Evolutionary conservation across 2,329 filamentous ascomycete genomes (phyloP).

Genomic region (Dichotomopilus funicola): DNA sequence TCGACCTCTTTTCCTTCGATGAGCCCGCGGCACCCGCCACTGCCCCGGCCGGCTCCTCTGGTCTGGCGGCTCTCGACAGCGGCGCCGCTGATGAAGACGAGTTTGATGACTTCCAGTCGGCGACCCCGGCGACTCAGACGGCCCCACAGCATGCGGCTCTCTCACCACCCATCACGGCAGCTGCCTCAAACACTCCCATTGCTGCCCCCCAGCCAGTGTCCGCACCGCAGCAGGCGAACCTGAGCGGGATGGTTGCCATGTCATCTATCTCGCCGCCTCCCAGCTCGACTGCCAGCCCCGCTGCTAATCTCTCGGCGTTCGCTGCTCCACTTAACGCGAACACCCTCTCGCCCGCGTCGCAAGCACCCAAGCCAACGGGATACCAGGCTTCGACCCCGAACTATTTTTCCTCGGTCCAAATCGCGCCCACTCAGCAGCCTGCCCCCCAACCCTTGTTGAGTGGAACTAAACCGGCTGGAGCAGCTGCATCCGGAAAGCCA

Average conservation of each 20-base stretch:
- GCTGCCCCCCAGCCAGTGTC: slow-evolving; percentile 79
- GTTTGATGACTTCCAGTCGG: slow-evolving; percentile 96
- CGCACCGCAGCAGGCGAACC: slow-evolving; percentile 70
- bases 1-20: slow-evolving; percentile 90
- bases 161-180: slow-evolving; percentile 43
- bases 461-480: slow-evolving; percentile 15
- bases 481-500: slow-evolving; percentile 44
- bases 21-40: slow-evolving; percentile 53
- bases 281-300: slow-evolving; percentile 48
- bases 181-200: slow-evolving; percentile 59
- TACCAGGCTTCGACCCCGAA: slow-evolving; percentile 81
- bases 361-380: slow-evolving; percentile 50
- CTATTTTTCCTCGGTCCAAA: slow-evolving; percentile 82
- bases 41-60: slow-evolving; percentile 41
- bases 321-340: slow-evolving; percentile 38
- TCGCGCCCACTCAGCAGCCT: slow-evolving; percentile 21
- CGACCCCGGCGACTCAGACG: slow-evolving; percentile 47
- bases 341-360: slow-evolving; percentile 35
- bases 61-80: slow-evolving; percentile 41
- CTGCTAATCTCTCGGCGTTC: slow-evolving; percentile 60
- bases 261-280: slow-evolving; percentile 72
- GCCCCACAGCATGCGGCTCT: slow-evolving; percentile 43
- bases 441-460: slow-evolving; percentile 10
- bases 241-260: slow-evolving; percentile 73
- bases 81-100: slow-evolving; percentile 67